Percentiles rank a stretch among this genome's conserved stretches.
phyloP scores from a whole-genome alignment of 352 stramenopile genomes.

The Globisporangium recalcitrans region DNA sequence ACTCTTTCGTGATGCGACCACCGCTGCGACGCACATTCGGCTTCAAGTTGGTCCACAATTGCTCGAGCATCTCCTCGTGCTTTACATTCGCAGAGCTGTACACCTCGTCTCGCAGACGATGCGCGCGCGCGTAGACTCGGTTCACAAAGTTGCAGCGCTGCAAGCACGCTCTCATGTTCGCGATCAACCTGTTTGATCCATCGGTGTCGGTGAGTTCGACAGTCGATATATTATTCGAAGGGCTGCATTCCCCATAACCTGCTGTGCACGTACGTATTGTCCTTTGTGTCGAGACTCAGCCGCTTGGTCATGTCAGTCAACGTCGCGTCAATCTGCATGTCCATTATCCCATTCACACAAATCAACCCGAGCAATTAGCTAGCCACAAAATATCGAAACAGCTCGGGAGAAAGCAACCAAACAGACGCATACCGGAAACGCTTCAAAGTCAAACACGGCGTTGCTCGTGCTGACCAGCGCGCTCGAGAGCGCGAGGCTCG shows the following conservation, averaged over 20 bases:
- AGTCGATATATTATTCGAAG: background rate
- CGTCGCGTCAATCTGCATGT: constrained; percentile 46
- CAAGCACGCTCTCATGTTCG: constrained; percentile 62
- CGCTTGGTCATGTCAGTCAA: constrained; percentile 48
- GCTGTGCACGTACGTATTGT: constrained; percentile 32
- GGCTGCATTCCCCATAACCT: background rate
- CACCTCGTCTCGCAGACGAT: constrained; percentile 53
- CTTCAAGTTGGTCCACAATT: constrained; percentile 78
- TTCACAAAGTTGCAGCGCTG: constrained; percentile 75
- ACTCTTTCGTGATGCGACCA: constrained; percentile 83
- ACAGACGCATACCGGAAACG: constrained; percentile 41
- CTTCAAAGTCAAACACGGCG: constrained; percentile 72
- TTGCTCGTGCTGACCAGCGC: constrained; percentile 67
- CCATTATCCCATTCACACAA: background rate
- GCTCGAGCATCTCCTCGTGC: constrained; percentile 80
- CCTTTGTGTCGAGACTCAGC: constrained; percentile 41
- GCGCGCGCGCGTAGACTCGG: constrained; percentile 48
- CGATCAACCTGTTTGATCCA: constrained; percentile 38
- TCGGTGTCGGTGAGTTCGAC: background rate
- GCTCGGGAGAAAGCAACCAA: background rate
- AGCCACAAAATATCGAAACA: constrained; percentile 9
- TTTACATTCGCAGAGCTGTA: constrained; percentile 60
- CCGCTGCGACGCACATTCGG: constrained; percentile 64
- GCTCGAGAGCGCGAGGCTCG: constrained; percentile 53
- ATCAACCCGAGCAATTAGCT: background rate